Evolutionary conservation across 1,284 basidiomycete species (phyloP).

Genomic region (Erythrobasidium hasegawianum): DNA sequence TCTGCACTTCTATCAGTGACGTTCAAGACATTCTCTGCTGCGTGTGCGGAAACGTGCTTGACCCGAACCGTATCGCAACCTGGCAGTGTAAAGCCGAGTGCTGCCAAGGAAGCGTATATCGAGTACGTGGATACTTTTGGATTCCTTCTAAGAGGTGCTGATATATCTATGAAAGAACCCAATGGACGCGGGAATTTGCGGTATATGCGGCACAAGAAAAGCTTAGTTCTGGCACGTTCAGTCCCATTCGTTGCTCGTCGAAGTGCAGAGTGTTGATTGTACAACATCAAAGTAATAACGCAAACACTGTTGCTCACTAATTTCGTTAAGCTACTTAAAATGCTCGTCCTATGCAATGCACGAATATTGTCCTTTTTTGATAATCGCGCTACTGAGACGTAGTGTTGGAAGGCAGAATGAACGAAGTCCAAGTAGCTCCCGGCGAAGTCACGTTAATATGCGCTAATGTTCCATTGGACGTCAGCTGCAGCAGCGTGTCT

Average conservation of each 20-base stretch:
- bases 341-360: no score
- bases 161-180: conserved; percentile 4
- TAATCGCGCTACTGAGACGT: background rate
- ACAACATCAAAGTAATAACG: no score
- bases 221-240: background rate
- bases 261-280: no score
- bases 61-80: conserved; percentile 6
- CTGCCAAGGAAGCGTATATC: conserved; percentile 3
- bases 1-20: conserved; percentile 12
- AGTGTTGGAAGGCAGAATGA: conserved; percentile 3
- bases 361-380: no score
- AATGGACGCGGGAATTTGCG: conserved; percentile 24
- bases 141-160: background rate
- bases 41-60: conserved; percentile 22
- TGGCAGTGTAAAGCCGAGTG: conserved; percentile 13
- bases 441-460: background rate
- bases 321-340: no score
- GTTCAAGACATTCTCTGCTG: background rate
- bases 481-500: conserved; percentile 9
- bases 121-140: conserved; percentile 2
- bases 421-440: conserved; percentile 6
- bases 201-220: conserved; percentile 17
- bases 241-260: no score
- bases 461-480: conserved; percentile 18
- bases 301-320: no score